Base-by-base conservation (phyloP, 768 basidiomycete species). In the Brasilioporus rufonigricans region DNA sequence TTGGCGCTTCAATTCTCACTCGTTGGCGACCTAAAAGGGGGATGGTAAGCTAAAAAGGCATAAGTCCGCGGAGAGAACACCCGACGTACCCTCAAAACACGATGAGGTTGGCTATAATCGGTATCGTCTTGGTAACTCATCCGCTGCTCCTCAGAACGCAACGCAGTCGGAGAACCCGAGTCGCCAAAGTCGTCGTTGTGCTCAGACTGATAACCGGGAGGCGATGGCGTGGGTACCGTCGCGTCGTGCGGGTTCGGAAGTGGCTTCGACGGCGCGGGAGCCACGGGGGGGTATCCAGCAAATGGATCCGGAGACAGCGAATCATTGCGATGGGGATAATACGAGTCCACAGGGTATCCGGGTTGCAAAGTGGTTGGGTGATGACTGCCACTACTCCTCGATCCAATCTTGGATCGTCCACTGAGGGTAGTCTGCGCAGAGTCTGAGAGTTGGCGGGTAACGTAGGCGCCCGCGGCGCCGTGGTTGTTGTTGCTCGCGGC, bases 41-140 rank as follows among this genome's bases (percentile, higher is more conserved):
- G 14, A 32, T 11, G 4, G 10, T 61, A 7, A 64, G 41, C 9
- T 8, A 12, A 16, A n/a, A n/a, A n/a, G n/a, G n/a, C n/a, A 24
- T 24, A 7, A 11, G 14, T 1, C 10, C 4, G 11, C 16, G 18
- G 3, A 13, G 5, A 2, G 39, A 8, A 16, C n/a, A 5, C 18
- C 3, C 12, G 31, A 70, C 68, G 27, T 45, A 63, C 68, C 58
- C 68, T 71, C 41, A 70, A 52, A 7, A 70, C 26, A 35, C 70
- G 68, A 31, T 52, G 56, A 11, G 64, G 57, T 4, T 71, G 68
- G 6, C 60, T 60, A 23, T 70, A 70, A 48, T 71, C 68, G 23
- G 62, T 4, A 39, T 70, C 57, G 10, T 71, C 68, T 45, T 65
- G 63, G 43, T 71, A 71, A 23, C 68, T 69, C 61, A 64, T n/a